A percentile compares a stretch with the other conserved stretches of the same genome.
phyloP scores from a whole-genome alignment of 768 basidiomycete genomes.

The Coprinellus aureogranulatus region DNA sequence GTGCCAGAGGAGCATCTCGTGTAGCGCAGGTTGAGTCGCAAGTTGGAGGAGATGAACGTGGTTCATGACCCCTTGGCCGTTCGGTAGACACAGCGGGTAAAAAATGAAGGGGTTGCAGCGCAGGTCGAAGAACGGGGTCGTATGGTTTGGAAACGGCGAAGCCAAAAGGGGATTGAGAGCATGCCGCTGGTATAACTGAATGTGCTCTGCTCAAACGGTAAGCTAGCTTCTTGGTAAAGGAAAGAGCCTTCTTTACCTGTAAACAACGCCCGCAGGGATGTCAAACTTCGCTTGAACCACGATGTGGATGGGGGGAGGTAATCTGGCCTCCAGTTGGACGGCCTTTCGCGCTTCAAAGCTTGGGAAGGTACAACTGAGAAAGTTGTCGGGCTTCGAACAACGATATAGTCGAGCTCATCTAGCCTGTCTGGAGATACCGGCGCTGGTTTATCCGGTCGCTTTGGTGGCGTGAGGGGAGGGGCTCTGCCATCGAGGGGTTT shows the following conservation, averaged over 20 bases:
- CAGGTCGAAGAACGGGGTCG: slow-evolving; percentile 8
- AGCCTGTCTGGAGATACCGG: no score
- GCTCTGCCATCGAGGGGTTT: no score
- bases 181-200: no score
- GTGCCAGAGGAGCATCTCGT: slow-evolving; percentile 12
- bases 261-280: neutral
- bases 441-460: no score
- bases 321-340: slow-evolving; percentile 4
- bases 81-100: slow-evolving; percentile 2
- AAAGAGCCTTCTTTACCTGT: neutral
- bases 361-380: neutral
- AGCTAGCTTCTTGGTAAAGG: neutral
- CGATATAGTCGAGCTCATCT: neutral
- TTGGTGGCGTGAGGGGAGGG: neutral
- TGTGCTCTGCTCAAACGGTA: neutral
- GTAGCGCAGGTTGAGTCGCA: slow-evolving; percentile 9
- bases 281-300: slow-evolving; percentile 5
- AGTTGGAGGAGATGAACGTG: slow-evolving; percentile 13
- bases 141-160: neutral
- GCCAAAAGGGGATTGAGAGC: neutral
- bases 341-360: neutral
- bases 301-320: slow-evolving; percentile 5
- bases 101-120: slow-evolving; percentile 2
- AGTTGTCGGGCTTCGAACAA: neutral
- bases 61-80: slow-evolving; percentile 9